Base-by-base conservation (phyloP, 495 filamentous ascomycete genomes). In the Podospora bellae-mahoneyi region DNA sequence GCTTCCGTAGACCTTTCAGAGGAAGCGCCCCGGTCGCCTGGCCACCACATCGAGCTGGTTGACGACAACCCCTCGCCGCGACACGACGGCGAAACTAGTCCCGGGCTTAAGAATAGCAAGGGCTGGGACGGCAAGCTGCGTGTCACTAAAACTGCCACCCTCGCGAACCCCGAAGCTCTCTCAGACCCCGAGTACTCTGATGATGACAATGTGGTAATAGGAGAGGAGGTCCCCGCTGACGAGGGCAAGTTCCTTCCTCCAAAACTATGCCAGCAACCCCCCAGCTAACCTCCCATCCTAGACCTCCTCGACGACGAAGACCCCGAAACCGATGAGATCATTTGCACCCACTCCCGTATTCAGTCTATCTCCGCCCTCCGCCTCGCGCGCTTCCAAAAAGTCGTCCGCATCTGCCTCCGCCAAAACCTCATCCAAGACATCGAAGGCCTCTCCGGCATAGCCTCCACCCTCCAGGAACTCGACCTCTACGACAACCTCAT, bases 401-500 rank as follows among this genome's bases (percentile, higher is more conserved):
- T 94, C 39, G 81, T 85, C 77, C 89, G 90, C 81, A 77, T 99
- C 78, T 97, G 95, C 74, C 87, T 99, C 18, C 94, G 95, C 59
- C 95, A 99, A 76, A 99, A 99, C 76, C 83, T 88, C 73, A 93
- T 99, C 76, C 83, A 88, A 26, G 84, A 88, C 44, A 91, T 97
- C 79, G 87, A 92, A 67, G 84, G 88, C 2, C 85, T 97, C n/a
- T 76, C 83, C 18, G 75, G 76, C 28, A 74, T 97, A 19, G 87
- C 86, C 53, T 75, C 77, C 19, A 91, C 86, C 4, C 79, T 99
- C 20, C 75, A 84, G 70, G 95, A 99, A 18, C 85, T 99, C 27
- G 95, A 99, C 74, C 85, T 99, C 71, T 99, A 99, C 84, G 95
- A 99, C 78, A 99, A 99, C 76, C 83, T 94, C n/a, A 93, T 99